Evolutionary conservation across 257 asterid species (phyloP).

Genomic region (Verbascum thapsus): DNA sequence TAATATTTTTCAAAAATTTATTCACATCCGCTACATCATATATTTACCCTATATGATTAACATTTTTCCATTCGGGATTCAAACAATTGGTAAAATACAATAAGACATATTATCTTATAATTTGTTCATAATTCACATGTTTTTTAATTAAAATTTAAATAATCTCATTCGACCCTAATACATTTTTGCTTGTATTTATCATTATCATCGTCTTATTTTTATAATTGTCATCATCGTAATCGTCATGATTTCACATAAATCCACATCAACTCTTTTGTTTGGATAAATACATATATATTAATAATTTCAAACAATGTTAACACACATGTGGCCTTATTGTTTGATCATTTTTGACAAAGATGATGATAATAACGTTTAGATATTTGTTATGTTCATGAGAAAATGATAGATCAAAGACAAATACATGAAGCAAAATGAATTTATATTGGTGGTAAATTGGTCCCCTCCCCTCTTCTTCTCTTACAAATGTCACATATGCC

Average conservation of each 20-base stretch:
- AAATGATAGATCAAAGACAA: not conserved
- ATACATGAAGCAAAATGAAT: not conserved
- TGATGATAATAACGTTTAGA: not conserved
- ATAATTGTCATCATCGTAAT: not conserved
- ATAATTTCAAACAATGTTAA: not conserved
- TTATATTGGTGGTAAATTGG: slow-evolving; percentile 25
- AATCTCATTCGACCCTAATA: no score
- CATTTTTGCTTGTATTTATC: no score
- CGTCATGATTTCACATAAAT: not conserved
- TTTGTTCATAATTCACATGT: no score
- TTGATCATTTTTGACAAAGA: slow-evolving; percentile 23
- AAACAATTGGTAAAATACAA: no score
- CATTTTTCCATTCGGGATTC: no score
- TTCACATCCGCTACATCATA: no score
- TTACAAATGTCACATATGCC: slow-evolving; percentile 33
- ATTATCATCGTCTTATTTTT: not conserved
- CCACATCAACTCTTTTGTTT: not conserved
- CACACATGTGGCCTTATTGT: not conserved
- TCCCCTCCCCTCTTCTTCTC: slow-evolving; percentile 26
- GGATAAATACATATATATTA: not conserved
- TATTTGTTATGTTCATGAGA: not conserved
- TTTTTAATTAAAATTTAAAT: no score
- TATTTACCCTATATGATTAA: no score
- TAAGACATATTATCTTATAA: no score
- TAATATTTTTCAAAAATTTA: no score